Percentiles rank a stretch among this genome's conserved stretches.
Evolutionary conservation across 2,329 filamentous ascomycete genomes (phyloP).

Genomic region (Lecanicillium sp.): DNA sequence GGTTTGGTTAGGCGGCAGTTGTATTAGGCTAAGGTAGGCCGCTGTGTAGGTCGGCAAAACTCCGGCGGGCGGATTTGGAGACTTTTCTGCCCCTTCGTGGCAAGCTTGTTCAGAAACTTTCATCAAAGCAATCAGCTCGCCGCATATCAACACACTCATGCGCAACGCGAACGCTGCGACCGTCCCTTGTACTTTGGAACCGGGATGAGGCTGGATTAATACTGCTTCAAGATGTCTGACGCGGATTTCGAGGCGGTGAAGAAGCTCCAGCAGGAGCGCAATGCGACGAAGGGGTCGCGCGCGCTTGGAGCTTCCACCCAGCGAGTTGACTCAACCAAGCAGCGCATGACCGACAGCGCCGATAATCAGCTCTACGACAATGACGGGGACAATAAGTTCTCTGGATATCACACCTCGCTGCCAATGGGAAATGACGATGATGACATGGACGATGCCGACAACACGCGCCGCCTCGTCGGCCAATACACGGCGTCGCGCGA

Average conservation of each 20-base stretch:
- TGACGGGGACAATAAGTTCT: conserved; percentile 70
- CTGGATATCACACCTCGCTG: conserved; percentile 87
- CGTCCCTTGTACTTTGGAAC: conserved; percentile 30
- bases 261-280: conserved; percentile 88
- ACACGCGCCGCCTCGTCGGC: conserved; percentile 72
- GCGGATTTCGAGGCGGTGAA: conserved; percentile 83
- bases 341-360: conserved; percentile 81
- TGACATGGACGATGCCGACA: conserved; percentile 67
- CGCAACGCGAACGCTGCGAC: conserved; percentile 25
- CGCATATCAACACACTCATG: conserved; percentile 24
- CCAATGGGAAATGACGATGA: conserved; percentile 72
- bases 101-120: conserved; percentile 15
- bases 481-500: conserved; percentile 92
- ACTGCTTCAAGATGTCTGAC: conserved; percentile 53
- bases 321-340: conserved; percentile 83
- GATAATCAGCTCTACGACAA: conserved; percentile 83
- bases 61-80: background rate
- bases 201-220: conserved; percentile 31
- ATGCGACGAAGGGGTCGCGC: conserved; percentile 75
- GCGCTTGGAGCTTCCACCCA: conserved; percentile 72
- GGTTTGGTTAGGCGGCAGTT: too few species aligned
- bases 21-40: too few species aligned
- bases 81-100: conserved; percentile 24
- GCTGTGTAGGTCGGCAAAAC: conserved; percentile 2
- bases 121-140: conserved; percentile 18